Conservation (phyloP, 768 basidiomycete genomes). For the Amanita exitialis region DNA sequence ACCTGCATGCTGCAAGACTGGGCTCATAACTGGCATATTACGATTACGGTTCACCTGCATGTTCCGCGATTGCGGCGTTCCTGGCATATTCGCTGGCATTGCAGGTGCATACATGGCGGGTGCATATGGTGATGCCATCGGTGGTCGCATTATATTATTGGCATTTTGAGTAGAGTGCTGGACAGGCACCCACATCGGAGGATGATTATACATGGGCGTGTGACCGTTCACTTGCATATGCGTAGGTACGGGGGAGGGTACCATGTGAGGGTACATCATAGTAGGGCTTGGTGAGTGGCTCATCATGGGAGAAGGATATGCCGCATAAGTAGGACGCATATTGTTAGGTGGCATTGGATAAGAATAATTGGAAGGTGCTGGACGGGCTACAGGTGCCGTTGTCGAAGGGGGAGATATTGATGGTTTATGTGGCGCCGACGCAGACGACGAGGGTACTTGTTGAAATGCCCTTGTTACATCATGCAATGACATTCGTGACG, state of each 20-base stretch:
- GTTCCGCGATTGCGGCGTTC: conserved; percentile 27
- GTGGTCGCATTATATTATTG: conserved; percentile 44
- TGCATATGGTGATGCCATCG: conserved; percentile 53
- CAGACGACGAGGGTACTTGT: conserved; percentile 61
- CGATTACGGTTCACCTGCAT: conserved; percentile 35
- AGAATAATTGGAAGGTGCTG: conserved; percentile 20
- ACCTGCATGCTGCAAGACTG: conserved; percentile 54
- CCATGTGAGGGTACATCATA: conserved; percentile 55
- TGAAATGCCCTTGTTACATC: conserved; percentile 86
- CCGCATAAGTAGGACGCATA: conserved; percentile 46
- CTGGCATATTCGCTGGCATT: conserved; percentile 26
- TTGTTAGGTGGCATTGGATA: conserved; percentile 36
- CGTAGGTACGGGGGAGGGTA: conserved; percentile 53
- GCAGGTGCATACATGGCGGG: conserved; percentile 38
- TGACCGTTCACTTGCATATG: conserved; percentile 57
- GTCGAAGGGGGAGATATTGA: conserved; percentile 41
- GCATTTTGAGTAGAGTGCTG: conserved; percentile 36
- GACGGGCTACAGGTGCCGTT: conserved; percentile 36
- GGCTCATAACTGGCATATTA: conserved; percentile 56
- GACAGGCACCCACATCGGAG: conserved; percentile 57
- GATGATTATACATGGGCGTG: conserved; percentile 44
- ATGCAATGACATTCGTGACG: conserved; percentile 70
- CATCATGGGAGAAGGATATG: conserved; percentile 63
- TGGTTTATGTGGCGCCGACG: conserved; percentile 36
- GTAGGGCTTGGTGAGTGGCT: conserved; percentile 60